Evolutionary conservation across 2,329 filamentous ascomycete genomes (phyloP).

Genomic region (Tolypocladium pustulatum): DNA sequence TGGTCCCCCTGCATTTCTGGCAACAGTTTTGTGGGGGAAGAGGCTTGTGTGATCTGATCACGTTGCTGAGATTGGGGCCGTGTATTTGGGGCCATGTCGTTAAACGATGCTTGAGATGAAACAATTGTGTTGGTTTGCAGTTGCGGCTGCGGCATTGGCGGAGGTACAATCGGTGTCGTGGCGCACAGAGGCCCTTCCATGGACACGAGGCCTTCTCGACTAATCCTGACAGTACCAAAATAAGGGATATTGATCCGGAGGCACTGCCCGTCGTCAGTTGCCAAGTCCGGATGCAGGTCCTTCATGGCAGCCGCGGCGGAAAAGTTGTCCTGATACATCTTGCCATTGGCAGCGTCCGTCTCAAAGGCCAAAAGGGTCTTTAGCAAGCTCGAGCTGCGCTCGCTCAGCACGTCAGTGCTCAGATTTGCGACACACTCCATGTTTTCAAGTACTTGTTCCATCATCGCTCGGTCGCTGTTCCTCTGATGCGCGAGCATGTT

Average conservation of each 20-base stretch:
- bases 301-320: not conserved
- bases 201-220: not conserved
- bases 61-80: not conserved
- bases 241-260: not conserved
- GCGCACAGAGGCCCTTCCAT: not conserved
- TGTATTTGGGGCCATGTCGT: not conserved
- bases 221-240: not conserved
- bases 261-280: not conserved
- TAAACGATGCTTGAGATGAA: not conserved
- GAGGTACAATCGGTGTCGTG: not conserved
- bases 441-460: constrained; percentile 1
- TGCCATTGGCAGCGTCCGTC: not conserved
- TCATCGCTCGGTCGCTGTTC: constrained; percentile 4
- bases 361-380: not conserved
- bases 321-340: not conserved
- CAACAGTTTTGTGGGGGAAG: not conserved
- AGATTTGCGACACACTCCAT: not conserved
- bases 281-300: not conserved
- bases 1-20: not conserved
- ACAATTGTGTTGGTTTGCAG: not conserved
- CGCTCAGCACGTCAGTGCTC: not conserved
- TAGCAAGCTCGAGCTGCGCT: not conserved
- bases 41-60: not conserved
- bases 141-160: not conserved
- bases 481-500: constrained; percentile 5